Evolutionary conservation across 768 basidiomycete species (phyloP).

Genomic region (Lentinula sp.): DNA sequence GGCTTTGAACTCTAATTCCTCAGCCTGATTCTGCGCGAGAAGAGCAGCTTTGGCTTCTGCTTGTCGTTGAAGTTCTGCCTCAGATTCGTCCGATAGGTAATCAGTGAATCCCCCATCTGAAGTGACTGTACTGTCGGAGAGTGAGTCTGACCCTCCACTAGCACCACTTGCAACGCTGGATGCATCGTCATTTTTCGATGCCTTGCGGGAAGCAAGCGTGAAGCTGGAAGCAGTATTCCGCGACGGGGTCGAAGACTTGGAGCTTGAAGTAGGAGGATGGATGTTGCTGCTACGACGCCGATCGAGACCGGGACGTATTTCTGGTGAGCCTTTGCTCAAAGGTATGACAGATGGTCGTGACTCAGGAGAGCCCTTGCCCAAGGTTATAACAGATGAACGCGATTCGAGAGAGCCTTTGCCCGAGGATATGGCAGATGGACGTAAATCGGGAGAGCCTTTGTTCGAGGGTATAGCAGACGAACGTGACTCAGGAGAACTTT

Average conservation of each 20-base stretch:
- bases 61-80: slow-evolving; percentile 81
- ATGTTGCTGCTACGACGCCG: slow-evolving; percentile 15
- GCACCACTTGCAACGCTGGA: slow-evolving; percentile 57
- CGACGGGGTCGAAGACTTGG: slow-evolving; percentile 13
- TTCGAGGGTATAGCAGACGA: neutral
- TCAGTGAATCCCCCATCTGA: slow-evolving; percentile 88
- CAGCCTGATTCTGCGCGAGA: slow-evolving; percentile 72
- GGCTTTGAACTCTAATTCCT: slow-evolving; percentile 77
- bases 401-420: neutral
- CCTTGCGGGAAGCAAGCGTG: slow-evolving; percentile 21
- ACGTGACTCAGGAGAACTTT: neutral
- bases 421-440: neutral
- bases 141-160: slow-evolving; percentile 56
- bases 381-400: neutral
- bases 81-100: slow-evolving; percentile 90
- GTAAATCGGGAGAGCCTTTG: neutral
- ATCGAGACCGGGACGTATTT: neutral
- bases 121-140: slow-evolving; percentile 72
- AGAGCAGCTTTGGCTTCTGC: slow-evolving; percentile 76
- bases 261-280: neutral
- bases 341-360: neutral
- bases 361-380: neutral
- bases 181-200: slow-evolving; percentile 25
- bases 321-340: neutral
- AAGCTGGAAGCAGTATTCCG: slow-evolving; percentile 14